Evolutionary conservation across 768 basidiomycete genomes (phyloP), one percentile per base, ranked within the genome.

Genomic region (Termitomyces sp.): DNA sequence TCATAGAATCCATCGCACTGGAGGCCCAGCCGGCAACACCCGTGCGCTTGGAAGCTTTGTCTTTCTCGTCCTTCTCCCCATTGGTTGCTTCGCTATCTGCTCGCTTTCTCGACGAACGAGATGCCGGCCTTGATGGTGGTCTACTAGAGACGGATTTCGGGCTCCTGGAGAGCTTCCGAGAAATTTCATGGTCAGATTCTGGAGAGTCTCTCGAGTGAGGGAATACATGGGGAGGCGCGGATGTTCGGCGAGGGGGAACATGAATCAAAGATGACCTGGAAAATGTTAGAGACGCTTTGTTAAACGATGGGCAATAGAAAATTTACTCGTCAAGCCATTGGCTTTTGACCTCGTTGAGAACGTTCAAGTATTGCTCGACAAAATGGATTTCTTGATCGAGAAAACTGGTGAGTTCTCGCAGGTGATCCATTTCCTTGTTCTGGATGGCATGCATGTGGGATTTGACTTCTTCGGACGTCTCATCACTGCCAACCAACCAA

Each of bases 391-490:
- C 88, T 12, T 83, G 72, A 51, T 94, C 87, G 36, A 97, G 74
- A 66, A 95, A 83, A 5, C 74, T 70, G 3, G 84, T 83, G 34
- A 97, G 76, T 42, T 89, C 91, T 36, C 81, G 82, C 6, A 90
- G 75, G 63, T 93, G 89, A 31, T 77, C 73, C 30, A 83, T 76
- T 67, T 96, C 93, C 54, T 87, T 85, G 61, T 92, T 87, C 67
- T 93, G 90, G 50, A 97, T 88, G 0, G 78, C 80, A 52, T 83
- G 81, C 80, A 95, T 92, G 39, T 89, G 84, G 3, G 80, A 80
- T n/a, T 85, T 88, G 0, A 95, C 82, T 61, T 95, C 92, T 67
- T 94, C 89, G 9, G 85, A 81, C 0, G 88, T 87, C 72, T 97
- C 93, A 58, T 96, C 93, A 64, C 94, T 95, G 63, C 9, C 53